A percentile compares a stretch with the other conserved stretches of the same genome.
These are phyloP conservation scores for Carex pumila DNA, from an alignment of 176 grass and related monocot species.

Conservation along the genomic window DNA sequence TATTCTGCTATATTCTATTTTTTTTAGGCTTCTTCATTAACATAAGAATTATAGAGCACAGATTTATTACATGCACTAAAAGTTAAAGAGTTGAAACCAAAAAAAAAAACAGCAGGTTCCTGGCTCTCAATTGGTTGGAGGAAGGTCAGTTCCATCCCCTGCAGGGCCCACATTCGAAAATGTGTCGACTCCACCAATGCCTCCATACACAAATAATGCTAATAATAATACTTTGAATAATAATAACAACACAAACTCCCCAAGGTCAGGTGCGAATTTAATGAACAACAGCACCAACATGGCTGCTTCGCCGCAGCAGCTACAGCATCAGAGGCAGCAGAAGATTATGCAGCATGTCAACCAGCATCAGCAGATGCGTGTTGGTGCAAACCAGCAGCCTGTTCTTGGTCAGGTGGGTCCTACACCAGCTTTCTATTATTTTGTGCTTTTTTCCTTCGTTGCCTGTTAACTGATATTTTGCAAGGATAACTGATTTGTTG, in stretches of 20 bases:
- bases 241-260: constrained; percentile 56
- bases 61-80: constrained; percentile 2
- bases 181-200: constrained; percentile 85
- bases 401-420: constrained; percentile 17
- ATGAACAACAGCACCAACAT: constrained; percentile 45
- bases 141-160: constrained; percentile 78
- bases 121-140: constrained; percentile 51
- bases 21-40: constrained; percentile 3
- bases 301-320: constrained; percentile 70
- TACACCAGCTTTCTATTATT: not conserved
- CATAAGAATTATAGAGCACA: constrained; percentile 9
- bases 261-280: constrained; percentile 76
- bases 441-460: not conserved
- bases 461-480: not conserved
- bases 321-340: constrained; percentile 73
- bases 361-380: constrained; percentile 65
- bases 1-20: not conserved
- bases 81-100: not conserved
- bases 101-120: constrained; percentile 38
- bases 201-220: constrained; percentile 20
- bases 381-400: constrained; percentile 28
- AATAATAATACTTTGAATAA: constrained; percentile 14
- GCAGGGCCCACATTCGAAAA: constrained; percentile 69
- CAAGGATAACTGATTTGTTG: not conserved
- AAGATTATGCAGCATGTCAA: constrained; percentile 53